A percentile compares a stretch with the other conserved stretches of the same genome.
Evolutionary conservation across 331 rosid genomes (phyloP).

Genomic region (Quercus tomentella): DNA sequence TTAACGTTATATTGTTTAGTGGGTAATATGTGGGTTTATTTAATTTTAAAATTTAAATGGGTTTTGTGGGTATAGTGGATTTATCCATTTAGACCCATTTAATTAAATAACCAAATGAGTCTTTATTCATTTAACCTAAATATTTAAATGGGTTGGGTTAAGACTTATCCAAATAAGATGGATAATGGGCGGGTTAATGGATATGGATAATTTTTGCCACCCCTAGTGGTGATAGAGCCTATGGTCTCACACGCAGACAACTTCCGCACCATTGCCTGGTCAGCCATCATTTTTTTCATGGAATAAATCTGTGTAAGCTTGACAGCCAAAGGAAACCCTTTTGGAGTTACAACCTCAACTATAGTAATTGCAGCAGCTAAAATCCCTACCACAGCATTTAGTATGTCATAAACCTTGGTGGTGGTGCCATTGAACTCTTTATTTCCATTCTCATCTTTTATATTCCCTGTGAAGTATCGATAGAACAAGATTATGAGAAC

Average conservation of each 20-base stretch:
- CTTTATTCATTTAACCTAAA: too few relatives aligned
- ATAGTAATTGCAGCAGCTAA: neutral
- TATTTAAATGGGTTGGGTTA: too few relatives aligned
- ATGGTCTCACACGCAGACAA: neutral
- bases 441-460: neutral
- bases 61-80: too few relatives aligned
- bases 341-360: conserved; percentile 1
- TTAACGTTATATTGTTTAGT: too few relatives aligned
- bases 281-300: conserved; percentile 1
- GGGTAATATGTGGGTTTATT: too few relatives aligned
- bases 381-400: neutral
- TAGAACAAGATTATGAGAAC: conserved; percentile 9
- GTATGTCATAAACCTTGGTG: neutral
- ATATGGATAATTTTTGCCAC: too few relatives aligned
- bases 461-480: conserved; percentile 13
- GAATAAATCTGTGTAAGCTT: neutral
- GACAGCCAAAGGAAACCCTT: neutral
- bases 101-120: too few relatives aligned
- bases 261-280: neutral
- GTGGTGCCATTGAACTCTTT: neutral
- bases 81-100: too few relatives aligned
- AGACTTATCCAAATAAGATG: too few relatives aligned
- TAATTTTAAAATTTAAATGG: too few relatives aligned
- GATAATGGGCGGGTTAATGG: too few relatives aligned
- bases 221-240: neutral